Evolutionary conservation across 176 grass and related monocot species (phyloP), one percentile per base, ranked within the genome.

Genomic region (Eleusine indica): DNA sequence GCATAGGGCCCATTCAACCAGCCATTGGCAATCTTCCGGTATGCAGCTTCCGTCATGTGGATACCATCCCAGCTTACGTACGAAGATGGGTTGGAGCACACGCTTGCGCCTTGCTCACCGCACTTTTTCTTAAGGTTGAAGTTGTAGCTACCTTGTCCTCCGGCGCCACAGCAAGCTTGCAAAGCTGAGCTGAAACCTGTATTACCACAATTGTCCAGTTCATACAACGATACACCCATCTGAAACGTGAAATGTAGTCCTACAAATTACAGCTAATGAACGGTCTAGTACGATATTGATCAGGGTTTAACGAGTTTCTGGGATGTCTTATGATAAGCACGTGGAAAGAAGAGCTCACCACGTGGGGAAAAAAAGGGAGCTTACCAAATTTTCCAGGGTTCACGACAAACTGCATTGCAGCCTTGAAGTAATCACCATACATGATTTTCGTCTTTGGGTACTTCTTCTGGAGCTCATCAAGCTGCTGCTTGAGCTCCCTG

Each of bases 41-140:
- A 92, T 44, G 92, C 95, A n/a, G 95, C 84, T 83, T 97, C 95
- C 0, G 95, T 97, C 92, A 97, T 89, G 86, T 97, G 95, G 80
- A 97, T 94, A 65, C 95, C 95, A 32, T 97, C 95, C 95, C 95
- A 97, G 69, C 92, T 97, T 40, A 94, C 92, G 28, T 93, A 94
- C 0, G 86, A 65, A 1, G 92, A 86, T 19, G 92, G 90, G 85
- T 89, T 84, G 0, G 61, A 43, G 84, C 95, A 97, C 10, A 90
- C 90, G 9, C 73, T 94, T 10, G 90, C 86, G 1, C 95, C 92
- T 4, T 89, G 42, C 86, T 94, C 88, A 0, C 92, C 95, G 6
- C 92, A 94, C 84, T 97, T 97, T 78, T 86, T 90, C 70, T 92
- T 81, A 66, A 94, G 66, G 86, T 94, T 97, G 88, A 94, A 97